Evolutionary conservation across 2,329 filamentous ascomycete genomes (phyloP), one percentile per base, ranked within the genome.

Genomic region (Tolypocladium album): DNA sequence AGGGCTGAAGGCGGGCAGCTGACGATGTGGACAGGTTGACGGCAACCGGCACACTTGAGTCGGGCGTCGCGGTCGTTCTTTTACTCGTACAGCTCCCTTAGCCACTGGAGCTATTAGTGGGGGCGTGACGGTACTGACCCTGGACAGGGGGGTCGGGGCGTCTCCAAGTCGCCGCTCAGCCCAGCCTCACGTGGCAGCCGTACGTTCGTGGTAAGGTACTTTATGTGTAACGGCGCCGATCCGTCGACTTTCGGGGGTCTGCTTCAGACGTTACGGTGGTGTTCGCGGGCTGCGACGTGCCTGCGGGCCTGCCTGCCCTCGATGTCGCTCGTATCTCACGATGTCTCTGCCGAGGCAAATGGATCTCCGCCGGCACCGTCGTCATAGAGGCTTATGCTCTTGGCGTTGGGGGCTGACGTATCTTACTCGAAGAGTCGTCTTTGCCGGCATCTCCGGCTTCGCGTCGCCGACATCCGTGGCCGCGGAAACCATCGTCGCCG

Each of bases 101-200:
- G 9, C 27, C 27, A 34, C 47, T n/a, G 24, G 17, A 52, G 27
- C 8, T 22, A 34, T 22, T 11, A 17, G 57, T 20, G 38, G n/a
- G 31, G 34, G 38, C 39, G 40, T 31, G 24, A n/a, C 50, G 17
- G 27, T 4, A 34, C 47, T 15, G 47, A 12, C 27, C 50, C 31
- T 36, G 27, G 50, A 12, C 31, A 22, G 20, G 31, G 47, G 50
- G 31, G 20, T 38, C 50, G 40, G 59, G 56, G 50, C 50, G 40
- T 56, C 13, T 56, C 31, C 59, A 58, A 61, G 50, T 50, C 59
- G 56, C 56, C 56, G 59, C 39, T 57, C 36, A 24, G 22, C 22
- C 24, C 55, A 45, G 38, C 39, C 42, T 57, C 55, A 57, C 40
- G 55, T 45, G 55, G 55, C 55, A 31, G 55, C 39, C 45, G 6